Conservation (phyloP, 2,329 filamentous ascomycete genomes). For the Dendrostoma leiphaemia region DNA sequence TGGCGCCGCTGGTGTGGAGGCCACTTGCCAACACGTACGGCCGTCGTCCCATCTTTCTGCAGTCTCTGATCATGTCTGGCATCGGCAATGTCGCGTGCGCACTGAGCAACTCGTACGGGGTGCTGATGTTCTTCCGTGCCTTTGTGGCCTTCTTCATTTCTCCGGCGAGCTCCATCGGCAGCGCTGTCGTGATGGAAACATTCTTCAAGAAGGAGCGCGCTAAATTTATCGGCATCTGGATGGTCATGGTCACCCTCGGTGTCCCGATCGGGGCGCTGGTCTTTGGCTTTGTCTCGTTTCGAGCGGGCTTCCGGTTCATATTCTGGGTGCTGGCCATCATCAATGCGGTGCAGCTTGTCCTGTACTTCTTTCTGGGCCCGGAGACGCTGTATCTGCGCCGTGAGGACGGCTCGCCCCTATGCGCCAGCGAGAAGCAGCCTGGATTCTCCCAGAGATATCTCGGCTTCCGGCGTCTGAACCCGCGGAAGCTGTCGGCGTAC, state of each 20-base stretch:
- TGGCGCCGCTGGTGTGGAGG: conserved; percentile 2
- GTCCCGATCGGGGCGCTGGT: conserved; percentile 15
- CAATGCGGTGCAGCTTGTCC: conserved; percentile 51
- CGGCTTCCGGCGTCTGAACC: conserved; percentile 44
- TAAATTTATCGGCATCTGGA: conserved; percentile 53
- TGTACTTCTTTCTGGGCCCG: conserved; percentile 50
- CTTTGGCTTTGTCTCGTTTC: conserved; percentile 35
- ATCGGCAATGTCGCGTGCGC: conserved; percentile 53
- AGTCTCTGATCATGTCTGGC: conserved; percentile 43
- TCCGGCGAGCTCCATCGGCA: conserved; percentile 41
- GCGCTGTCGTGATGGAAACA: conserved; percentile 53
- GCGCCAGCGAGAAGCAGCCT: conserved; percentile 7
- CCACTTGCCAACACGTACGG: neutral
- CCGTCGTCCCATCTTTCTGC: conserved; percentile 47
- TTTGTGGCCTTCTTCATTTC: conserved; percentile 53
- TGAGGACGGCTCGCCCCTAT: conserved; percentile 20
- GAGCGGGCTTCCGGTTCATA: conserved; percentile 25
- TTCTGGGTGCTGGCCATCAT: conserved; percentile 4
- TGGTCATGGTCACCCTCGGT: conserved; percentile 23
- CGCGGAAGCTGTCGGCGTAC: conserved; percentile 40
- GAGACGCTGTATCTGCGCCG: conserved; percentile 51
- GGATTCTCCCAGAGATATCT: conserved; percentile 43
- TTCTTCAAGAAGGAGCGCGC: conserved; percentile 51
- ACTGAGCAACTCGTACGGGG: conserved; percentile 42
- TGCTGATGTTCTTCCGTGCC: conserved; percentile 48